Percentiles rank a stretch among this genome's conserved stretches.
Conservation (phyloP, 1,284 basidiomycete genomes). For the Cryptococcus sp. region DNA sequence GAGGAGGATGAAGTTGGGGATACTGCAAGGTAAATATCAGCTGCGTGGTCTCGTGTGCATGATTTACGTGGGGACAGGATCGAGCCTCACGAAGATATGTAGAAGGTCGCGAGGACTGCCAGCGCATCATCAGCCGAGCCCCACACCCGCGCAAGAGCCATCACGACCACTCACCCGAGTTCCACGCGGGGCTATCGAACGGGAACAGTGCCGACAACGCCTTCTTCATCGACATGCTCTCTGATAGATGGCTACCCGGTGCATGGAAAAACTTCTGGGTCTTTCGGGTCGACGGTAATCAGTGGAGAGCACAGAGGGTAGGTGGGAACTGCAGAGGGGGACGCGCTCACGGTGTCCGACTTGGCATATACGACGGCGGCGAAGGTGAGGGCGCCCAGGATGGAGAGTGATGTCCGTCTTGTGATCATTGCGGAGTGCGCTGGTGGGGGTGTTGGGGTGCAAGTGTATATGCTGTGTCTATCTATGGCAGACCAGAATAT, state of each 20-base stretch:
- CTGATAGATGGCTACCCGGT: conserved; percentile 5
- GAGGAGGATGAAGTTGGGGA: conserved; percentile 86
- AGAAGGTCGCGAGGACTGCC: conserved; percentile 79
- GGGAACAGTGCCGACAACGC: conserved; percentile 76
- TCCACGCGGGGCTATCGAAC: conserved; percentile 75
- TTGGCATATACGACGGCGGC: conserved; percentile 15
- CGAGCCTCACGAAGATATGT: conserved; percentile 78
- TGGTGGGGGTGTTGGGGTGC: too few relatives aligned
- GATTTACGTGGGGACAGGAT: not conserved
- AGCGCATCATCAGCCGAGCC: conserved; percentile 2
- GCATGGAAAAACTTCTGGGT: conserved; percentile 15
- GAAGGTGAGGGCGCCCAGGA: conserved; percentile 9
- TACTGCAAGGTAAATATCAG: conserved; percentile 51
- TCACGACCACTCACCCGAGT: conserved; percentile 57
- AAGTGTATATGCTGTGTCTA: too few relatives aligned
- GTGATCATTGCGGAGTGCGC: conserved; percentile 1
- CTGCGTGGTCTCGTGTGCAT: too few relatives aligned
- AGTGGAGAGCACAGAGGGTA: not conserved
- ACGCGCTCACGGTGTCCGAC: conserved; percentile 11
- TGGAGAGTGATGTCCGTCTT: conserved; percentile 2
- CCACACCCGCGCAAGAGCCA: not conserved
- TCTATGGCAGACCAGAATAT: too few relatives aligned
- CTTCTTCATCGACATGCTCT: conserved; percentile 42
- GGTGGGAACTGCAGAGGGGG: not conserved
- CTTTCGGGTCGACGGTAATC: not conserved